Base-by-base conservation (phyloP, 2,329 filamentous ascomycete genomes). In the Microascus cirrosus region DNA sequence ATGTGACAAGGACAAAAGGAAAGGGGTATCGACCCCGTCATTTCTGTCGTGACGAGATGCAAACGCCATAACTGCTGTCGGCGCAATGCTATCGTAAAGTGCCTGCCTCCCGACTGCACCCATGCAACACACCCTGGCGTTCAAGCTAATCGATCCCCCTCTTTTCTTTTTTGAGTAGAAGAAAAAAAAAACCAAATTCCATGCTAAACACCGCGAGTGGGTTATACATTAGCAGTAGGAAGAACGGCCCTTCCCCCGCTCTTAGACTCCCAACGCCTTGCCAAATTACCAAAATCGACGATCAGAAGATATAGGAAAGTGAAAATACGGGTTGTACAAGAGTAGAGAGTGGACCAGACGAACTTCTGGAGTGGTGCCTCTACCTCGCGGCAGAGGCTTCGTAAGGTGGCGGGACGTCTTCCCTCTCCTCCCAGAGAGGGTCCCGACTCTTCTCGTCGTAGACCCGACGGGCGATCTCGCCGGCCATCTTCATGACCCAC, bases 401-500 rank as follows among this genome's bases (percentile, higher is more conserved):
- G 66, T 86, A 86, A 15, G 83, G 83, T 32, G 83, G 83, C 6
- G 83, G 82, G 5, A 73, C 69, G 53, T 82, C 79, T 60, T 84
- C 79, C 57, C 75, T 72, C 59, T 83, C 80, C 50, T 78, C 74
- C 78, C 78, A 82, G 56, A 78, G 15, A 7, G 75, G 73, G 57
- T 80, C 75, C 39, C 77, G 74, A 57, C 78, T 75, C 72, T 96
- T 94, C 73, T 96, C 89, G 64, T 96, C 89, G 63, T 93, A 89
- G 62, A 95, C 90, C 58, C 90, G 87, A 55, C 85, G 79, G 39
- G 91, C 90, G 65, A 97, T 93, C 71, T 97, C 94, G 62, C 86
- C 86, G 5, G 93, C 92, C 83, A 99, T 94, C 75, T 96, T 94
- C 75, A 87, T 84, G 73, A 94, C 87, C 88, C 89, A 94, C 2